phyloP scores from a whole-genome alignment of 352 stramenopile species.

The Globisporangium nagaii region DNA sequence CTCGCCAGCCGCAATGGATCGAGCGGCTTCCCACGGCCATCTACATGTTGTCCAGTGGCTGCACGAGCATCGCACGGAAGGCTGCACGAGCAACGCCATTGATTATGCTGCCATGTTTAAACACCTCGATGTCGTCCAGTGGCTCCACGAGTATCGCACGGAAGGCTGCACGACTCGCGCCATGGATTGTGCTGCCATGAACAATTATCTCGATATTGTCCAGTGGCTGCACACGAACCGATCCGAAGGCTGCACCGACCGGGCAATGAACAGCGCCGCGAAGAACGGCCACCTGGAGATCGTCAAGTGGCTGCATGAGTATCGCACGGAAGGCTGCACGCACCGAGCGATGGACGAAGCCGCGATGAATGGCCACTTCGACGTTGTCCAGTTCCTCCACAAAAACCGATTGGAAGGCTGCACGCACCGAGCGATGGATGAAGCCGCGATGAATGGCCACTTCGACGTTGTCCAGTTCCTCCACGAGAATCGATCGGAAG shows the following conservation, averaged over 20 bases:
- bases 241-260: background rate
- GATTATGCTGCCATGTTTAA: too few species aligned
- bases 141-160: background rate
- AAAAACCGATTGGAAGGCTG: background rate
- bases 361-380: background rate
- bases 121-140: background rate
- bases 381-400: background rate
- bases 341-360: too few species aligned
- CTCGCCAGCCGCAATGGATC: background rate
- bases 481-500: conserved; percentile 7
- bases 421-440: background rate
- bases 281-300: background rate
- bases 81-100: too few species aligned
- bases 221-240: background rate
- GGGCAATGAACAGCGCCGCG: too few species aligned
- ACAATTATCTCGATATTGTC: background rate
- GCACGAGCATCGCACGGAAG: background rate
- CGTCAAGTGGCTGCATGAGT: background rate
- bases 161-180: background rate
- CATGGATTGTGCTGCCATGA: background rate
- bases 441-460: background rate
- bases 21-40: background rate
- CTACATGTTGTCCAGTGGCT: background rate
- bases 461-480: background rate
- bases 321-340: background rate